A percentile compares a stretch with the other conserved stretches of the same genome.
phyloP scores from a whole-genome alignment of 2,329 filamentous ascomycete species.

The Cladosporium sp. region DNA sequence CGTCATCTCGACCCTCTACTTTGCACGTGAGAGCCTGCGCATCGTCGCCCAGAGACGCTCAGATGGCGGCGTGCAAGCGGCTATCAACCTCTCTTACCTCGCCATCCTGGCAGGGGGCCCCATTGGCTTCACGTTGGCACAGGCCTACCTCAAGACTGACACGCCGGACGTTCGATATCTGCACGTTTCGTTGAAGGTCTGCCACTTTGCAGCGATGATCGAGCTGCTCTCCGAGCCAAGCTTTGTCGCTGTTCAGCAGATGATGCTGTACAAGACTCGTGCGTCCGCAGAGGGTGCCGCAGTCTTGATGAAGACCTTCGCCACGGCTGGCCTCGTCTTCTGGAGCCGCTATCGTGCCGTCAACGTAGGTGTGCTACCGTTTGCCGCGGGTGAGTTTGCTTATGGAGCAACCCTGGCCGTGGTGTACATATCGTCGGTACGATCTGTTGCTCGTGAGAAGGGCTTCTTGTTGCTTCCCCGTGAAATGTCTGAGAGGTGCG shows the following conservation, averaged over 20 bases:
- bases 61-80: conserved; percentile 58
- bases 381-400: conserved; percentile 78
- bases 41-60: conserved; percentile 78
- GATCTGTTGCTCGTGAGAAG: conserved; percentile 50
- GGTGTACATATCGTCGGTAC: conserved; percentile 66
- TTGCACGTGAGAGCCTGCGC: conserved; percentile 84
- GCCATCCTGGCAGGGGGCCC: conserved; percentile 55
- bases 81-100: conserved; percentile 85
- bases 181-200: conserved; percentile 49
- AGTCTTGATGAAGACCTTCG: conserved; percentile 70
- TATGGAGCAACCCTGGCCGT: conserved; percentile 67
- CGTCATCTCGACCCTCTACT: conserved; percentile 89
- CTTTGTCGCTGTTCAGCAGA: conserved; percentile 82
- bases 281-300: conserved; percentile 80
- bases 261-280: conserved; percentile 72
- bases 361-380: conserved; percentile 74
- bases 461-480: conserved; percentile 66
- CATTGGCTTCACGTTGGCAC: conserved; percentile 61
- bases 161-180: conserved; percentile 60
- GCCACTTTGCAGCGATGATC: conserved; percentile 56
- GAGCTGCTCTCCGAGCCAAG: conserved; percentile 84
- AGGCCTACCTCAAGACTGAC: conserved; percentile 60
- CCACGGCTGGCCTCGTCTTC: conserved; percentile 68
- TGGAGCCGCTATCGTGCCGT: conserved; percentile 52
- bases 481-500: conserved; percentile 41